Evolutionary conservation across 768 basidiomycete species (phyloP).

Genomic region (Inosperma sp.): DNA sequence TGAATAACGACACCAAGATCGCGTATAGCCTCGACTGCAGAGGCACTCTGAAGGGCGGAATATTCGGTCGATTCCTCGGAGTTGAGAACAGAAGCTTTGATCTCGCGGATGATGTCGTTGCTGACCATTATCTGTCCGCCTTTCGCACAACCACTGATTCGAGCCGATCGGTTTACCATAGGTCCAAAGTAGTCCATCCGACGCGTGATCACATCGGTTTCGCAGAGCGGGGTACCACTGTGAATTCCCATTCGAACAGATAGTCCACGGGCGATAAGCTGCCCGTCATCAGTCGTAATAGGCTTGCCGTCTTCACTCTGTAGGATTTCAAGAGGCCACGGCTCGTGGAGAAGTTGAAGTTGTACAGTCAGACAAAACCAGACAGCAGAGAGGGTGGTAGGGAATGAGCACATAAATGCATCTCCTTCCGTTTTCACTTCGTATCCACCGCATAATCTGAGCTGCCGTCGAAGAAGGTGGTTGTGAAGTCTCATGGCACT

Average conservation of each 20-base stretch:
- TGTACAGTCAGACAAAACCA: slow-evolving; percentile 92
- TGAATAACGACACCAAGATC: slow-evolving; percentile 65
- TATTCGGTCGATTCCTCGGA: slow-evolving; percentile 55
- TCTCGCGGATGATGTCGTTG: slow-evolving; percentile 80
- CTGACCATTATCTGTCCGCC: slow-evolving; percentile 96
- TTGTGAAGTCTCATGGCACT: slow-evolving; percentile 92
- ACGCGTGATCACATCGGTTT: slow-evolving; percentile 83
- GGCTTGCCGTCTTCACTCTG: slow-evolving; percentile 90
- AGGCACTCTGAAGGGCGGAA: slow-evolving; percentile 49
- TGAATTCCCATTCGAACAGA: slow-evolving; percentile 98
- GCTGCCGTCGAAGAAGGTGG: slow-evolving; percentile 72
- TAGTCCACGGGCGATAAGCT: slow-evolving; percentile 76
- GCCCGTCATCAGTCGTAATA: slow-evolving; percentile 60
- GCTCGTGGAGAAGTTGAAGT: slow-evolving; percentile 67
- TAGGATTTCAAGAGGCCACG: slow-evolving; percentile 92
- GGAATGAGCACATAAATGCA: slow-evolving; percentile 98
- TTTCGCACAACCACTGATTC: slow-evolving; percentile 75
- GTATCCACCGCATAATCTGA: slow-evolving; percentile 91
- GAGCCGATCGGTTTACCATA: slow-evolving; percentile 90
- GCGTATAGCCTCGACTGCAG: slow-evolving; percentile 71
- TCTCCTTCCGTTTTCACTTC: slow-evolving; percentile 99
- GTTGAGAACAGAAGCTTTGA: slow-evolving; percentile 57
- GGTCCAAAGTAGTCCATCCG: slow-evolving; percentile 99
- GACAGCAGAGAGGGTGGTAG: slow-evolving; percentile 76
- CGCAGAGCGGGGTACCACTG: slow-evolving; percentile 84